Evolutionary conservation across 208 protist genomes (phyloP), one percentile per base, ranked within the genome.

Genomic region (Leishmania arabica): DNA sequence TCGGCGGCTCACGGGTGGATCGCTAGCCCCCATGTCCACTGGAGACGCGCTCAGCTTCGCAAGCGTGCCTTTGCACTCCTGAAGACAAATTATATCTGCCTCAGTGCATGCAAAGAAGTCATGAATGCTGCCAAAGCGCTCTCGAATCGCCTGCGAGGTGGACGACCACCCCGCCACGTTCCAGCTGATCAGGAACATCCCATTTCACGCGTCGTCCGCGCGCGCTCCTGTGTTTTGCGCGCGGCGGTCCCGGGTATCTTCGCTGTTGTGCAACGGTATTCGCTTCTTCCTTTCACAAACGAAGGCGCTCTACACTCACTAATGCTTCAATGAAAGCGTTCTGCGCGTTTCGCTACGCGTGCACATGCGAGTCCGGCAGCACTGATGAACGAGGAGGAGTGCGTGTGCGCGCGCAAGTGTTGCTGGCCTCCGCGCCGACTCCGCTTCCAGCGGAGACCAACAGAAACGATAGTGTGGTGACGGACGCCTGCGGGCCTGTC

Each of bases 141-240:
- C 90, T 5, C 92, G 90, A 40, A 96, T 94, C 13, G 87, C 78
- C 70, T 79, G 76, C 19, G 90, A 83, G 3, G 92, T 96, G 24
- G 95, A 90, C 1, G 92, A 92, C 93, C 95, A 97, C 13, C 93
- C 95, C 8, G 95, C 95, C 24, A 96, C 93, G 80, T 97, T 97
- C 93, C 95, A 97, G 81, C 93, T 96, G 45, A 97, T 90, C 21
- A 97, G 58, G 77, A 92, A 91, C 94, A 97, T 96, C 37, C 24
- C 27, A 51, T 51, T 15, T 24, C 3, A 34, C 24, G 47, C 24
- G 69, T n/a, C 34, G 0, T 53, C 31, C 27, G 69, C 45, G 37
- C 31, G 37, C 31, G 45, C 6, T 21, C 31, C n/a, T 24, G 40
- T 49, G 17, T 21, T 17, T 34, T 24, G 24, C 24, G 24, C 42